Evolutionary conservation across 441 rosid species (phyloP), one percentile per base, ranked within the genome.

Genomic region (Populus hybrid): DNA sequence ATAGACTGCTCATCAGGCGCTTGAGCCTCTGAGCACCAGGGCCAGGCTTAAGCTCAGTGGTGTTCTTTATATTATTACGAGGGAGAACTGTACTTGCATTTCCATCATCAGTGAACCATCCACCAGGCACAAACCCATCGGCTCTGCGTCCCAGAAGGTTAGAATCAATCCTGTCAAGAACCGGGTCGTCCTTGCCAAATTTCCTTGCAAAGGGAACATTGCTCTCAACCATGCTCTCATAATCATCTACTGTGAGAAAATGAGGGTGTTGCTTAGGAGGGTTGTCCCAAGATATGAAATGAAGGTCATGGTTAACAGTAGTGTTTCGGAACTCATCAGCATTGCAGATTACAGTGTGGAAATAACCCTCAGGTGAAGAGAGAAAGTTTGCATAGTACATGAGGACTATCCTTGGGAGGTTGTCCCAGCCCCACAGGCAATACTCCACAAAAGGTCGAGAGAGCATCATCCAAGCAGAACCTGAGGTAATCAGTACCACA

Each of bases 381-480:
- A 93, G 90, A 74, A 93, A 90, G 81, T 93, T 93, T 1, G 97
- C 81, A 76, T 93, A 93, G 81, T 93, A 92, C 97, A 93, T 93
- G 45, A 93, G 89, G 53, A 83, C 88, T 42, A 84, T 83, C 78
- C 98, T 88, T 0, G 98, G 94, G 69, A 93, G 90, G 80, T 89
- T 93, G 84, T 93, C 92, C 97, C 98, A 93, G 6, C 98, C 98
- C 92, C 91, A 87, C 45, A 90, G 77, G 76, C 87, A 87, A 73
- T 86, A 93, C 76, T 93, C 97, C 4, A 93, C 77, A 29, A 93
- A 93, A 72, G 95, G 86, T 10, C 94, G 91, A 35, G 97, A 87
- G 53, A 93, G 86, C 91, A 89, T 90, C 87, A 93, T 91, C 98
- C 98, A 93, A 24, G 98, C 98, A 69, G 97, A 93, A 74, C 97